These are phyloP conservation scores for Colletotrichum orbiculare DNA, from an alignment of 2,329 filamentous ascomycete species.

Conservation along the genomic window DNA sequence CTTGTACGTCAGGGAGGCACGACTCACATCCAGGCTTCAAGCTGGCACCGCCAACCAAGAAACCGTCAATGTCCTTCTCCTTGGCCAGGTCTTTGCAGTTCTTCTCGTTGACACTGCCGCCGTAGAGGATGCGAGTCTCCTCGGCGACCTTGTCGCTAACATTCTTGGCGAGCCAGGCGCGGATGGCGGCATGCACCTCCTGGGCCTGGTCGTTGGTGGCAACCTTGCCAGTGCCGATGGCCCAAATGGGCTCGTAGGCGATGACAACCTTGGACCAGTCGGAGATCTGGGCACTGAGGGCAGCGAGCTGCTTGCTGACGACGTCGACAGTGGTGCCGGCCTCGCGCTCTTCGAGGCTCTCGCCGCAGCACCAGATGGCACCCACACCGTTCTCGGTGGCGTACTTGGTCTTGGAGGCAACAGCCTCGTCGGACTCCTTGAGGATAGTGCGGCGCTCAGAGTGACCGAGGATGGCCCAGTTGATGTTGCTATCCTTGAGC, in stretches of 20 bases:
- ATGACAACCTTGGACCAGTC: constrained; percentile 97
- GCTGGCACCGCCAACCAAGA: constrained; percentile 95
- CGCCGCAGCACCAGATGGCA: constrained; percentile 97
- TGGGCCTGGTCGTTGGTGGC: constrained; percentile 90
- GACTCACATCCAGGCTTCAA: constrained; percentile 92
- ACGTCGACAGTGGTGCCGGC: constrained; percentile 85
- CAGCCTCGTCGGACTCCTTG: constrained; percentile 84
- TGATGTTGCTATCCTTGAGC: constrained; percentile 87
- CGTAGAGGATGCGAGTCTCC: constrained; percentile 93
- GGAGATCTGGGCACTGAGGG: constrained; percentile 78
- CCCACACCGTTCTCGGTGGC: constrained; percentile 86
- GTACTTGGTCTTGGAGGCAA: constrained; percentile 94
- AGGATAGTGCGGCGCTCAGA: constrained; percentile 93
- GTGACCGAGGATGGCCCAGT: constrained; percentile 94
- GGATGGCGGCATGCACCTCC: constrained; percentile 93
- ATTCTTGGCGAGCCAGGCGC: constrained; percentile 85
- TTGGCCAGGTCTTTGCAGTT: constrained; percentile 94
- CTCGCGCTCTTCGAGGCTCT: constrained; percentile 94
- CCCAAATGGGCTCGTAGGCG: constrained; percentile 99
- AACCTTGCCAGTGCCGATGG: constrained; percentile 92
- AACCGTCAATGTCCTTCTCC: constrained; percentile 96
- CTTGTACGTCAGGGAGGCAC: background rate
- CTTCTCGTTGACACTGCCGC: constrained; percentile 97
- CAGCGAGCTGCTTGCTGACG: constrained; percentile 85
- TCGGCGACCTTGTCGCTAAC: constrained; percentile 82